Percentiles rank a stretch among this genome's conserved stretches.
Evolutionary conservation across 768 basidiomycete species (phyloP).

Genomic region (Lactarius trivialis): DNA sequence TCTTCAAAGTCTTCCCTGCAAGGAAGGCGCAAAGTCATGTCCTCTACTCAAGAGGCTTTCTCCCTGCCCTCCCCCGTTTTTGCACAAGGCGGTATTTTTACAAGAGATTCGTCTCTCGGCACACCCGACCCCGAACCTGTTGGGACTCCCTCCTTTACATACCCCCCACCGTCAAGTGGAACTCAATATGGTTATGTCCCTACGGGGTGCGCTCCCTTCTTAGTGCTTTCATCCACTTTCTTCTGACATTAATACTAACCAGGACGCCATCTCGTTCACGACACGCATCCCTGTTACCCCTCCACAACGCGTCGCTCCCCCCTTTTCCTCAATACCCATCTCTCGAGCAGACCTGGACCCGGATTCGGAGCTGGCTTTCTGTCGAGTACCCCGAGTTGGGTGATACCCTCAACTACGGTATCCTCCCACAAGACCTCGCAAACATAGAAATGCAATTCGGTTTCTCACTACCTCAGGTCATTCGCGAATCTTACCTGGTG

Average conservation of each 20-base stretch:
- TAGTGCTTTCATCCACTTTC: conserved; percentile 3
- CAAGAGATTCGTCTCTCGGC: conserved; percentile 40
- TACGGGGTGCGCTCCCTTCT: conserved; percentile 38
- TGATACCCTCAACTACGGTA: conserved; percentile 92
- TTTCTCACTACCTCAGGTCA: conserved; percentile 70
- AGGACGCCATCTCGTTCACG: conserved; percentile 41
- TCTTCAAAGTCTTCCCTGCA: conserved; percentile 40
- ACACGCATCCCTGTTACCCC: conserved; percentile 56
- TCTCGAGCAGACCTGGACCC: conserved; percentile 74
- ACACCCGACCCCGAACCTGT: conserved; percentile 45
- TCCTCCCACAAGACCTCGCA: conserved; percentile 70
- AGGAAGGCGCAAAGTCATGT: conserved; percentile 54
- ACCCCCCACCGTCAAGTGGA: conserved; percentile 59
- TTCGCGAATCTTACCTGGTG: conserved; percentile 85
- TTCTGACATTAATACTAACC: conserved; percentile 9
- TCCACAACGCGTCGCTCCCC: conserved; percentile 49
- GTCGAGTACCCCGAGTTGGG: conserved; percentile 90
- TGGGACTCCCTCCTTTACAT: conserved; percentile 56
- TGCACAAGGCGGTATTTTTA: conserved; percentile 54
- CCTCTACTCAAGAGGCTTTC: conserved; percentile 82
- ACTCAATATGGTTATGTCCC: conserved; percentile 55
- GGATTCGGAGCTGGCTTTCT: conserved; percentile 74
- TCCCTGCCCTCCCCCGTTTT: conserved; percentile 68
- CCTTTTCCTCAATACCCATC: conserved; percentile 58
- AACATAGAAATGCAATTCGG: conserved; percentile 83